Base-by-base conservation (phyloP, 148 eudicot species). In the Cornus kousa region DNA sequence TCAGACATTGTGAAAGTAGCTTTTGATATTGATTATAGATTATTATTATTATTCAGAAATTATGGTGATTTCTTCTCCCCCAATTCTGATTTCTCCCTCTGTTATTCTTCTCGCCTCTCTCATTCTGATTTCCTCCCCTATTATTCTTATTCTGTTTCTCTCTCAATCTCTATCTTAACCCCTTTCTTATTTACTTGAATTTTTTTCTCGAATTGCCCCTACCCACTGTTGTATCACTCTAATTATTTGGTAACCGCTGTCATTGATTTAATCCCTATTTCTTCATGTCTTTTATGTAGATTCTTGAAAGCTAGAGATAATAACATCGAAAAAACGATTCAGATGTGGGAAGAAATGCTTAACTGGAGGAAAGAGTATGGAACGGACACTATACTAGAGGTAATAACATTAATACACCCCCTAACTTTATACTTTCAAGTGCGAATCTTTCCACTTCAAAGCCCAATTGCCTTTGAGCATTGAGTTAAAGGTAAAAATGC, bases 321-420 rank as follows among this genome's bases (percentile, higher is more conserved):
- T 65, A 74, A 89, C 74, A 75, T 89, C 70, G 91, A 87, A 40
- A 89, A 89, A 73, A 85, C 97, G 68, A 82, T 90, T 46, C 87
- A 82, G 46, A 92, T 92, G 97, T 92, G 97, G 97, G 91, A 89
- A 81, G 92, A 92, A 83, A 92, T 92, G 97, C 92, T 92, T 64
- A 82, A 74, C 23, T 92, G 97, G 97, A 88, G 97, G 83, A 86
- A 85, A 75, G 92, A 92, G 79, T 89, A 71, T 76, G 94, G 91
- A 81, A 72, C 92, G 75, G 97, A 92, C 79, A 83, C 87, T 67
- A 86, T 92, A 77, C 65, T 90, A 78, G 90, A 92, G 97, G 97
- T 92, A 88, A 67, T 17, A 24, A 68, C 73, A 37, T 73, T 70
- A 31, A 32, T 53, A 59, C n/a, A 4, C 7, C 0, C 33, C 3